Percentiles rank a stretch among this genome's conserved stretches.
Evolutionary conservation across 805 yeast genomes (phyloP).

Genomic region (Lachancea sp.): DNA sequence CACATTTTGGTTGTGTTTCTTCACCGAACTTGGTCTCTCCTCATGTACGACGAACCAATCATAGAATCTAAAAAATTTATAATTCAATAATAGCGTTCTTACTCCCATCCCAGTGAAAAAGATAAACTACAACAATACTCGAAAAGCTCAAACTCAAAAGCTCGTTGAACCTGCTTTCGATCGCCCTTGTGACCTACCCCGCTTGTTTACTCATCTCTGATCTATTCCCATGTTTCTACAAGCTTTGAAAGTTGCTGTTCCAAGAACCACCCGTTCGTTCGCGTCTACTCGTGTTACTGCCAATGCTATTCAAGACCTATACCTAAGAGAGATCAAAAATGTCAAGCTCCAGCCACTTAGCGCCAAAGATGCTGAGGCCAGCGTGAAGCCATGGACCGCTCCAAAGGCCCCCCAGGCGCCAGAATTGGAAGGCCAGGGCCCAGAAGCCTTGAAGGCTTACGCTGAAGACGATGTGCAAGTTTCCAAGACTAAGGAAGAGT

Average conservation of each 20-base stretch:
- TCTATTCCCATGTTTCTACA: slow-evolving; percentile 3
- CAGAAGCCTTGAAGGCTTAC: slow-evolving; percentile 61
- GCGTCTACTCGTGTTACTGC: slow-evolving; percentile 32
- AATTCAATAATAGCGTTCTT: neutral
- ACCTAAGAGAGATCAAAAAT: slow-evolving; percentile 77
- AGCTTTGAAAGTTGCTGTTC: slow-evolving; percentile 5
- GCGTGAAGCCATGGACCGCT: slow-evolving; percentile 75
- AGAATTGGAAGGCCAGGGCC: slow-evolving; percentile 58
- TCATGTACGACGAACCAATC: slow-evolving; percentile 6
- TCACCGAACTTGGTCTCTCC: neutral
- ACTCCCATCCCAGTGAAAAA: too few relatives aligned
- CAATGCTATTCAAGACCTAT: slow-evolving; percentile 74
- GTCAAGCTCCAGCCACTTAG: slow-evolving; percentile 79
- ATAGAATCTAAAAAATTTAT: slow-evolving; percentile 2
- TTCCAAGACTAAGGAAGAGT: slow-evolving; percentile 42
- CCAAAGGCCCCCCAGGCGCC: slow-evolving; percentile 80
- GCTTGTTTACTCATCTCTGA: neutral
- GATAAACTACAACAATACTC: neutral
- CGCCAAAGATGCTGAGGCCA: slow-evolving; percentile 67
- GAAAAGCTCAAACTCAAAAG: neutral
- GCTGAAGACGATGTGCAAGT: slow-evolving; percentile 72
- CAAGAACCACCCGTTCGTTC: slow-evolving; percentile 22
- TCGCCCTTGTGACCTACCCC: neutral
- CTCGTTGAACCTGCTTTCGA: neutral
- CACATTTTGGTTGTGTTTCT: neutral